Base-by-base conservation (phyloP, 805 yeast species). In the Metschnikowia borealis region DNA sequence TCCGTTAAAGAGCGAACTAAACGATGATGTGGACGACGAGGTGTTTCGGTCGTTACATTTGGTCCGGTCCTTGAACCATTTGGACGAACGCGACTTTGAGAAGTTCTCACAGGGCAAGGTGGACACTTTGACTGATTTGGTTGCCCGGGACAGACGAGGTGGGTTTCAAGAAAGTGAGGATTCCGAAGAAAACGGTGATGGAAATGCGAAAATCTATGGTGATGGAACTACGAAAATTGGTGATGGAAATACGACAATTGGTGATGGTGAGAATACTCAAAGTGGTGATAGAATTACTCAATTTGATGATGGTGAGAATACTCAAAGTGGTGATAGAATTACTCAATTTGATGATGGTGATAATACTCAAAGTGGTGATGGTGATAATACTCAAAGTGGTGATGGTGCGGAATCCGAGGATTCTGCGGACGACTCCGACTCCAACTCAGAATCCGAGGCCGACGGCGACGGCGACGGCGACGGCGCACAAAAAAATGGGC, bases 1-100 rank as follows among this genome's bases (percentile, higher is more conserved):
- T 49, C 88, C 89, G 0, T 65, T 83, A 44, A 86, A 86, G 60
- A 69, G 77, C 15, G 80, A 74, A 5, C 77, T 74, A 32, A 65
- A 66, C 38, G 79, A 78, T 39, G 83, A 87, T 54, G 58, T 71
- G 3, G 79, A 78, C 49, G 99, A 94, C 65, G 96, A 88, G 48
- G 83, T 94, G 5, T 94, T 94, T 68, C 75, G 99, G 64, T 82
- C 91, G 4, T 61, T 86, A 47, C 89, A 87, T 67, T 69, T 87
- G 59, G 89, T 87, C 32, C 76, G 91, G 61, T 83, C 94, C 50
- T 69, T 94, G 71, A 83, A 89, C 69, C 82, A 92, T 71, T 63
- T 91, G 65, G 88, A 94, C 63, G 99, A 94, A 62, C 77, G 96
- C 53, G 99, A 94, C 65, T 89, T 87, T 58, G 84, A 81, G 44